Evolutionary conservation across 192 early-diverging fungal species (phyloP).

Genomic region (Coemansia sp.): DNA sequence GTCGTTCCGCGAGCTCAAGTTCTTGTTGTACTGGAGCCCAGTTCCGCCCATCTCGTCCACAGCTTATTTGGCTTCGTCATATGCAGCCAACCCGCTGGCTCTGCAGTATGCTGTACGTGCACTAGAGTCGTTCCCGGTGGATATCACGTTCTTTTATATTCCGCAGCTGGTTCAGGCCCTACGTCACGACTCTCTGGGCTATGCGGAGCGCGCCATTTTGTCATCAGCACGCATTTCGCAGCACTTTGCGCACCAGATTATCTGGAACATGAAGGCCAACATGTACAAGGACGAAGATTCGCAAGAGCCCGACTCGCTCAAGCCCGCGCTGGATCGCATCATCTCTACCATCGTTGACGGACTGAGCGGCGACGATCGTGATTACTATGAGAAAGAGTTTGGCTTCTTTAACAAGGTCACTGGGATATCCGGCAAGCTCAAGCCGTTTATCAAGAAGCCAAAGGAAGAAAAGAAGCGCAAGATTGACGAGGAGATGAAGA

Average conservation of each 20-base stretch:
- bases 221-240: constrained; percentile 91
- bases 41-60: constrained; percentile 89
- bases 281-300: constrained; percentile 75
- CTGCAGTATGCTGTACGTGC: constrained; percentile 93
- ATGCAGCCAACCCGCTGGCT: constrained; percentile 79
- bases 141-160: constrained; percentile 97
- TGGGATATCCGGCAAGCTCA: constrained; percentile 95
- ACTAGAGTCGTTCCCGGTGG: constrained; percentile 85
- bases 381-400: constrained; percentile 96
- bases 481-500: constrained; percentile 96
- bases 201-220: constrained; percentile 93
- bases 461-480: constrained; percentile 98
- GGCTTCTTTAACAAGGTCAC: constrained; percentile 93
- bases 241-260: constrained; percentile 99
- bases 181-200: constrained; percentile 82
- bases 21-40: constrained; percentile 84
- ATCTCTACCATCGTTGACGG: constrained; percentile 74
- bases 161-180: constrained; percentile 98
- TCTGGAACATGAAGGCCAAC: constrained; percentile 99
- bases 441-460: constrained; percentile 84
- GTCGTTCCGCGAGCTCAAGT: constrained; percentile 56
- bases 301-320: constrained; percentile 73
- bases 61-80: constrained; percentile 69
- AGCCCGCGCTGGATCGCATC: constrained; percentile 85
- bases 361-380: constrained; percentile 84